These are phyloP conservation scores for Metarhizium rileyi DNA, from an alignment of 2,329 filamentous ascomycete genomes.

Conservation along the genomic window DNA sequence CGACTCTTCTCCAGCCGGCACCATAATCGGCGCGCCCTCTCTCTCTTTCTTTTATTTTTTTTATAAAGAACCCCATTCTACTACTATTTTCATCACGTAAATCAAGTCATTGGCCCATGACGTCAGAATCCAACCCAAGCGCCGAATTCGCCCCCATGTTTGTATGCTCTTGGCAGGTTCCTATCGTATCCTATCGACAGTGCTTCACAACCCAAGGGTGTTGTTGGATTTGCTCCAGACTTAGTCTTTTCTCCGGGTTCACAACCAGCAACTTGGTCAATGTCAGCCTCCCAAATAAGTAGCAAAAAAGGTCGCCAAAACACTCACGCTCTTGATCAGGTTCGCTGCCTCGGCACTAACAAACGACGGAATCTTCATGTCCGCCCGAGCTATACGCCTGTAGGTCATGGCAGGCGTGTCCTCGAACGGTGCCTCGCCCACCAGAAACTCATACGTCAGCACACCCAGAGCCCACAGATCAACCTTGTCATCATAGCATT, in stretches of 20 bases:
- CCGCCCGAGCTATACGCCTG: conserved; percentile 11
- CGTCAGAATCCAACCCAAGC: too few species aligned
- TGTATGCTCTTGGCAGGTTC: too few species aligned
- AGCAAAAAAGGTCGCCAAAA: not conserved
- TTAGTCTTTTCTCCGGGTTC: conserved; percentile 12
- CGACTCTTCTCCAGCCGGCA: too few species aligned
- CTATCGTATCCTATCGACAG: conserved; percentile 4
- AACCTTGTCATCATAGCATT: conserved; percentile 10
- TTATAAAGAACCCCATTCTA: too few species aligned
- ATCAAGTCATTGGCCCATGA: too few species aligned
- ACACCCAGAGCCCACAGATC: conserved; percentile 17
- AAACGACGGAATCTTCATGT: conserved; percentile 14
- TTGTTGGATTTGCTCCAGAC: conserved; percentile 9
- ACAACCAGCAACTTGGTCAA: conserved; percentile 10
- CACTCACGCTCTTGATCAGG: conserved; percentile 11
- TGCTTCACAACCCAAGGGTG: conserved; percentile 16
- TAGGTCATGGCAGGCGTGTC: conserved; percentile 12
- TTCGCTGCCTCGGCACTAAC: conserved; percentile 12
- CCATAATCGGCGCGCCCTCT: too few species aligned
- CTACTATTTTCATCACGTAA: too few species aligned
- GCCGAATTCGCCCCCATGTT: too few species aligned
- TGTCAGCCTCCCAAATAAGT: not conserved
- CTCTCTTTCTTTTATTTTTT: too few species aligned
- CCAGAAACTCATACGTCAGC: conserved; percentile 16
- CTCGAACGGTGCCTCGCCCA: conserved; percentile 16